Evolutionary conservation across 129 eudicot genomes (phyloP), one percentile per base, ranked within the genome.

Genomic region (Logfia minima): DNA sequence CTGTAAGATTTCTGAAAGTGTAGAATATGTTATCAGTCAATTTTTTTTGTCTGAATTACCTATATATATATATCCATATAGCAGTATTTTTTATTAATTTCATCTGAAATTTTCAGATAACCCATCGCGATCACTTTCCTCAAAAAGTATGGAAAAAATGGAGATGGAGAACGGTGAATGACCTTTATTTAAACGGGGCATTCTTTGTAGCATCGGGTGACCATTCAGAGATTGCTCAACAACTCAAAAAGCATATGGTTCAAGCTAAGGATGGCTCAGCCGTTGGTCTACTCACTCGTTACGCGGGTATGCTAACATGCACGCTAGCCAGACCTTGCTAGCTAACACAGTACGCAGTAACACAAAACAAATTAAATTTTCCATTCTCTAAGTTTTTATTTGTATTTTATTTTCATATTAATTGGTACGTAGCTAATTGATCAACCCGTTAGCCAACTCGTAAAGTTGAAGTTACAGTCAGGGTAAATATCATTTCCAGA

Each of bases 121-220:
- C 97, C n/a, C 86, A 89, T 83, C 84, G 96, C 71, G 96, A 89
- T 73, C 81, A 86, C 74, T 93, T 86, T 5, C 63, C 80, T 0
- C 35, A 68, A 58, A 23, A 51, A 18, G 84, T 80, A 26, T 88
- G 96, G 98, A 83, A 61, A 76, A 39, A 82, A n/a, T 92, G 98
- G 98, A 89, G 83, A 66, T 92, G 98, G 98, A 79, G 91, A 52
- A 84, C 92, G 6, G 92, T 88, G 59, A 86, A 87, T 8, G 98
- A 93, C 51, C 11, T 80, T 76, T 83, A 87, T 55, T 58, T 70
- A 62, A 87, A 90, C 5, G 98, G 98, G 52, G 98, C 98, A 23
- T 86, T 61, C 83, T 93, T 93, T 60, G 60, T 41, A 1, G 76
- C 88, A 51, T 87, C 98, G 4, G 96, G 94, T 10, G 75, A 80